Percentiles rank a stretch among this genome's conserved stretches.
Evolutionary conservation across 352 stramenopile species (phyloP).

Genomic region (Globisporangium nagaii): DNA sequence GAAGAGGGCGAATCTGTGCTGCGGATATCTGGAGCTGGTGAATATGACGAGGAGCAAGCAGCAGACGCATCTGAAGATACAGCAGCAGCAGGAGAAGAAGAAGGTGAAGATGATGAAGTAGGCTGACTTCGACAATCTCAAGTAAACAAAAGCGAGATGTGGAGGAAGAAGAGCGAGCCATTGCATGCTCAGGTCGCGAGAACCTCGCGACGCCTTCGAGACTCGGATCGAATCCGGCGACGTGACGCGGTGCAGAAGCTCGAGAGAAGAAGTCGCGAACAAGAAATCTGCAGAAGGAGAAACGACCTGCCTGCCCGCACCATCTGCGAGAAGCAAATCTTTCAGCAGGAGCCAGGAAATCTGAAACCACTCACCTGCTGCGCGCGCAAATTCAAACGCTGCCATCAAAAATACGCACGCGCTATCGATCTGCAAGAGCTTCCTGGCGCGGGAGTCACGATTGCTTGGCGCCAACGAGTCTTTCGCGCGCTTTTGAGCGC

Average conservation of each 20-base stretch:
- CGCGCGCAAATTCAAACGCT: neutral
- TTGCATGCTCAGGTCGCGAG: no score
- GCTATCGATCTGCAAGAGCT: neutral
- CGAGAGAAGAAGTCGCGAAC: neutral
- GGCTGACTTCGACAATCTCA: no score
- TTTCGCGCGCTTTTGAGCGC: conserved; percentile 1
- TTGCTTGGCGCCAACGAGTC: neutral
- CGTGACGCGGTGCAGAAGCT: no score
- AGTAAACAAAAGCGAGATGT: neutral
- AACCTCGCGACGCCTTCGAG: no score
- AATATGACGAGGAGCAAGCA: no score
- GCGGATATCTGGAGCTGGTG: neutral
- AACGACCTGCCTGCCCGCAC: neutral
- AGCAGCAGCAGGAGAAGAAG: no score
- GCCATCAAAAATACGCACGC: neutral
- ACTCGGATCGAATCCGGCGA: no score
- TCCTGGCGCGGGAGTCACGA: neutral
- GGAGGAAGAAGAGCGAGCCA: no score
- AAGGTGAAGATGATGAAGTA: no score
- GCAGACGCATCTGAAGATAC: no score
- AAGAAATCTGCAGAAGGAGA: neutral
- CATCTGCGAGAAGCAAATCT: neutral
- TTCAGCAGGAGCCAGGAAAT: neutral
- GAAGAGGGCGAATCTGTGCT: neutral
- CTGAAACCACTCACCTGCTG: neutral